Evolutionary conservation across 176 grass and related monocot species (phyloP), one percentile per base, ranked within the genome.

Genomic region (Aegilops speltoides): DNA sequence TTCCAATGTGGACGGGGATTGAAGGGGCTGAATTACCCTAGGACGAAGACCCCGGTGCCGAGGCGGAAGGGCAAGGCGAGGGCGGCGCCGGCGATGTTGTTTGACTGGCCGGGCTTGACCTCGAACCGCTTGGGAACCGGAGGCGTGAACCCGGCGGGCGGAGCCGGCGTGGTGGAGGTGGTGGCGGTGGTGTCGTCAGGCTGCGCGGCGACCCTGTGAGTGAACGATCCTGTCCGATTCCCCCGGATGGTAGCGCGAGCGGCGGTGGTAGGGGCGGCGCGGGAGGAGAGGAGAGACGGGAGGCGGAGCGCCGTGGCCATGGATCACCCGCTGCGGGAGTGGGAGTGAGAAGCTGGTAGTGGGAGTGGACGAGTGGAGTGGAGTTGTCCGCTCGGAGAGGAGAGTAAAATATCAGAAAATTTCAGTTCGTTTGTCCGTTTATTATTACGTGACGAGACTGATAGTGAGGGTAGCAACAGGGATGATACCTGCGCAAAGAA

Each of bases 61-160:
- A 96, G 85, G 86, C 96, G 94, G 79, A 96, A 91, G 1, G 87
- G 90, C 60, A 98, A 78, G 54, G 90, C 93, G 32, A 98, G 90
- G 54, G 96, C 86, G 32, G 96, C 96, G 37, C 86, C 86, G 32
- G 86, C 17, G 75, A 98, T 89, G 80, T 86, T 93, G 24, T 87
- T 72, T 3, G 79, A 41, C 90, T 94, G 95, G 16, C 95, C 96
- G 4, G 77, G 40, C 78, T 89, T 91, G 17, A 93, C 90, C 10
- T 68, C 31, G 76, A 96, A 98, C 65, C 66, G 59, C 93, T 90
- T 92, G 37, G 96, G 96, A 74, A 93, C 76, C 5, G 96, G 93
- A 15, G 75, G 29, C 59, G 91, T 94, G 88, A 98, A 96, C 10
- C 79, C 91, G 3, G 87, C 24, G 13, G 93, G 96, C 50, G 92